Evolutionary conservation across 805 yeast genomes (phyloP).

Genomic region (Kodamaea kaohsiungensis): DNA sequence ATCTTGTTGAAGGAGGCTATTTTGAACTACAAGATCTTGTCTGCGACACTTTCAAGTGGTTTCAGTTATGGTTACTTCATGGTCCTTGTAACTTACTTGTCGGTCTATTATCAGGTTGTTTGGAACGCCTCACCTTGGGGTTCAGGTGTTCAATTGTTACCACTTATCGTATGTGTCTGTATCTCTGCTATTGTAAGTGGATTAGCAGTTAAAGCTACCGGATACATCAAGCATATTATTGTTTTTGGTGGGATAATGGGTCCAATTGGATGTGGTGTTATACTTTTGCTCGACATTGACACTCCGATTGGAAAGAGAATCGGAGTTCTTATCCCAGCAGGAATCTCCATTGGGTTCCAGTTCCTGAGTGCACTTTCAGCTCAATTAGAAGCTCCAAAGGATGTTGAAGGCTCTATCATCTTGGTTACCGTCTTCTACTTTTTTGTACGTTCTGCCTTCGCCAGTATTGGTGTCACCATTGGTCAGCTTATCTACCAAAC

Average conservation of each 20-base stretch:
- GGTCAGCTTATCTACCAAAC: slow-evolving; percentile 3
- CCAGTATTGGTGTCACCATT: background rate
- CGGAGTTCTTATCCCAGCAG: slow-evolving; percentile 15
- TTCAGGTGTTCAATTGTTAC: slow-evolving; percentile 17
- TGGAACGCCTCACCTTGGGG: slow-evolving; percentile 11
- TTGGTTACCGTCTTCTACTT: slow-evolving; percentile 15
- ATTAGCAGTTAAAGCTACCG: slow-evolving; percentile 10
- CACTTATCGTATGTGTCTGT: slow-evolving; percentile 14
- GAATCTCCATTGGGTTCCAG: slow-evolving; percentile 17
- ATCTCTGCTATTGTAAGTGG: slow-evolving; percentile 14
- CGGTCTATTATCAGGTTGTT: slow-evolving; percentile 17
- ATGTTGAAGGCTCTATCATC: slow-evolving; percentile 13
- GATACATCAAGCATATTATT: slow-evolving; percentile 13
- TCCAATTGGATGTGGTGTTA: slow-evolving; percentile 10
- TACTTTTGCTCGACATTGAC: slow-evolving; percentile 8
- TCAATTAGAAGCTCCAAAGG: slow-evolving; percentile 18
- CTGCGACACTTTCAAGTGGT: slow-evolving; percentile 9
- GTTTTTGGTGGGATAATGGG: slow-evolving; percentile 13
- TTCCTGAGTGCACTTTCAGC: slow-evolving; percentile 17
- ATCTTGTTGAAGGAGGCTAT: slow-evolving; percentile 15
- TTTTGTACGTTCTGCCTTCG: slow-evolving; percentile 9
- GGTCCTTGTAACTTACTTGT: slow-evolving; percentile 10
- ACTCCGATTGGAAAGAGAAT: slow-evolving; percentile 9
- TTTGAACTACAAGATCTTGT: slow-evolving; percentile 16
- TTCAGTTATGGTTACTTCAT: slow-evolving; percentile 14